Base-by-base conservation (phyloP, 495 filamentous ascomycete genomes). In the Penicillium egyptiacum region DNA sequence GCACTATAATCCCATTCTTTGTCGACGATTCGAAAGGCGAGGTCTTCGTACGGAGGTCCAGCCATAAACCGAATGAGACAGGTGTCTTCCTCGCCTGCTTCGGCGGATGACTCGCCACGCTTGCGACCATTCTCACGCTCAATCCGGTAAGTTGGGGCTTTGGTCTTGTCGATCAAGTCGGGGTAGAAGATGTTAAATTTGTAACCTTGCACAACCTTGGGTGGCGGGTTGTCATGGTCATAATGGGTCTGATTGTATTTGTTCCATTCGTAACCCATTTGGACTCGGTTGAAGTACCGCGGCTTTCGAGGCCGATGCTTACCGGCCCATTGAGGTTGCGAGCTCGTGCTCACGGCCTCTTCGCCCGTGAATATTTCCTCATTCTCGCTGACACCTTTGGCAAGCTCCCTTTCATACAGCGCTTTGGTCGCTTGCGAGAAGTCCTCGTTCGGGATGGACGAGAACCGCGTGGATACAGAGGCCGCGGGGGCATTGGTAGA, bases 221-320 rank as follows among this genome's bases (percentile, higher is more conserved):
- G 94, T 3, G 94, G 94, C 7, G 94, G 94, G 63, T 99, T 96
- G 65, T 98, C 95, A 70, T 97, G 93, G 67, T 98, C 95, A 75
- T 99, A 99, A 76, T 99, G 94, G 2, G 94, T 99, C 73, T 99
- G 94, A 65, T 99, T 99, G 79, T 99, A 99, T 69, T 99, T 99
- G 70, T 99, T 99, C 94, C 94, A 99, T 69, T 99, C 94, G 72
- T 97, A 99, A 40, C 94, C 94, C 90, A 96, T 98, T 73, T 96
- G 92, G 40, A 97, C 92, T 20, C 94, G 86, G 68, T 98, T 98
- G 81, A 99, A 98, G 75, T 98, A 98, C 30, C 90, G 83, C 10
- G 94, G 95, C 75, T 98, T 97, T 50, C 94, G 82, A 22, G 95
- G 93, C 16, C 92, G 85, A 66, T 96, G 88, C 71, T 96, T 95